A percentile compares a stretch with the other conserved stretches of the same genome.
These are phyloP conservation scores for Mangifera indica DNA, from an alignment of 345 rosid genomes.

Conservation along the genomic window DNA sequence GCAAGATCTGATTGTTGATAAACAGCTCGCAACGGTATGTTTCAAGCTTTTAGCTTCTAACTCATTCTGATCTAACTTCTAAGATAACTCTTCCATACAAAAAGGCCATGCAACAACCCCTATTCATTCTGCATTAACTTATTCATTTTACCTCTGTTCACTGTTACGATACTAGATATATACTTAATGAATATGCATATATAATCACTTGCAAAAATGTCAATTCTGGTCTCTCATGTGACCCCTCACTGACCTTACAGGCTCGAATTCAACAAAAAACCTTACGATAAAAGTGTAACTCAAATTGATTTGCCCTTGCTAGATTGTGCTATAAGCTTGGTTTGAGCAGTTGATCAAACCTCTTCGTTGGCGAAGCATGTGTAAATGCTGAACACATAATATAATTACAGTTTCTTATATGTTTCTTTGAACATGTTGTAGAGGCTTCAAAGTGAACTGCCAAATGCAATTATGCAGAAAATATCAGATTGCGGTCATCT, in stretches of 20 bases:
- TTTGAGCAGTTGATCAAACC: background rate
- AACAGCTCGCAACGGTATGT: slow-evolving; percentile 60
- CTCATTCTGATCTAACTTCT: background rate
- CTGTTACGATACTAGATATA: background rate
- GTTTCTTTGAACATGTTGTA: slow-evolving; percentile 25
- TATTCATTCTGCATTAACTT: background rate
- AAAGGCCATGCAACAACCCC: too few relatives aligned
- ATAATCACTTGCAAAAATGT: too few relatives aligned
- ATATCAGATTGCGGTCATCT: slow-evolving; percentile 68
- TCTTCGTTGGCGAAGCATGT: background rate
- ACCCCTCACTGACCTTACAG: background rate
- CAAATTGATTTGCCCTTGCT: background rate
- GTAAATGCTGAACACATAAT: background rate
- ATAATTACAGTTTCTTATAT: background rate
- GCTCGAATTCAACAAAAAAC: background rate
- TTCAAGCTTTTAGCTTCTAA: background rate
- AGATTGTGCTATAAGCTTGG: background rate
- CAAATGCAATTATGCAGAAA: slow-evolving; percentile 46
- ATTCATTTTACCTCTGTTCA: background rate
- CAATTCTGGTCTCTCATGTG: background rate
- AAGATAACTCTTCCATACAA: too few relatives aligned
- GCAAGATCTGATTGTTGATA: slow-evolving; percentile 67
- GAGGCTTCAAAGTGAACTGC: slow-evolving; percentile 65
- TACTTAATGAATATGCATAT: too few relatives aligned
- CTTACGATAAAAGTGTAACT: background rate